A percentile compares a stretch with the other conserved stretches of the same genome.
phyloP scores from a whole-genome alignment of 2,329 filamentous ascomycete species.

The Thelonectria olida region DNA sequence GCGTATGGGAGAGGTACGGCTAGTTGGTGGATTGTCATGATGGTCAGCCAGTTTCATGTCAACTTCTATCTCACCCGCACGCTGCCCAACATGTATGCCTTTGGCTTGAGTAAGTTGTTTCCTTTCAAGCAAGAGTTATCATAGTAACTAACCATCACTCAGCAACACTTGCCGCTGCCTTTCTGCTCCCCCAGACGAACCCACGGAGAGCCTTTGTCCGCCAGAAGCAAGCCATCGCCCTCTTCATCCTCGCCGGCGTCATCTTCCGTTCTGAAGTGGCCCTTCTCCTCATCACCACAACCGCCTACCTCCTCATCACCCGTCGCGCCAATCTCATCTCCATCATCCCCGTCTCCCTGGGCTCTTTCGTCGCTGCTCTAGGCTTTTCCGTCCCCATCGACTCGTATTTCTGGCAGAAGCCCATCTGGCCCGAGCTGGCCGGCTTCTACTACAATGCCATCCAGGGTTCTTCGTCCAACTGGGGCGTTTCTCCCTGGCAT shows the following conservation, averaged over 20 bases:
- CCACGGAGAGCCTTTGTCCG: constrained; percentile 48
- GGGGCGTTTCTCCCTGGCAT: constrained; percentile 87
- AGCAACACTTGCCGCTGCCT: constrained; percentile 73
- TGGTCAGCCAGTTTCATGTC: constrained; percentile 88
- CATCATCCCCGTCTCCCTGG: constrained; percentile 72
- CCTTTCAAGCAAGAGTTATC: too few species aligned
- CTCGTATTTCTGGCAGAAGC: constrained; percentile 92
- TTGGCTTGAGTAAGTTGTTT: constrained; percentile 77
- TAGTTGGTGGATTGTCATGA: constrained; percentile 82
- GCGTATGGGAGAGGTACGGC: constrained; percentile 75
- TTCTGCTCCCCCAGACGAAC: constrained; percentile 49
- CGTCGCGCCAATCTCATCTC: constrained; percentile 61
- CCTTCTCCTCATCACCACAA: constrained; percentile 76
- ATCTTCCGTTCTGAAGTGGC: constrained; percentile 92
- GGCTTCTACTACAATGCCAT: constrained; percentile 94
- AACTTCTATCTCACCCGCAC: constrained; percentile 93
- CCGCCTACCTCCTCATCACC: constrained; percentile 69
- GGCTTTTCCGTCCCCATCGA: constrained; percentile 78
- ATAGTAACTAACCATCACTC: neutral
- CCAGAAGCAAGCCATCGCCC: constrained; percentile 72
- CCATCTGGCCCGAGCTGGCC: constrained; percentile 88
- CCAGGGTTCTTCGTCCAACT: constrained; percentile 81
- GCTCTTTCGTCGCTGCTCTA: constrained; percentile 74
- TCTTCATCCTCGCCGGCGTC: constrained; percentile 82
- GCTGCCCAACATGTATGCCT: constrained; percentile 96